Evolutionary conservation across 1,139 yeast genomes (phyloP).

Genomic region (Saccharomycopsis hybrid): DNA sequence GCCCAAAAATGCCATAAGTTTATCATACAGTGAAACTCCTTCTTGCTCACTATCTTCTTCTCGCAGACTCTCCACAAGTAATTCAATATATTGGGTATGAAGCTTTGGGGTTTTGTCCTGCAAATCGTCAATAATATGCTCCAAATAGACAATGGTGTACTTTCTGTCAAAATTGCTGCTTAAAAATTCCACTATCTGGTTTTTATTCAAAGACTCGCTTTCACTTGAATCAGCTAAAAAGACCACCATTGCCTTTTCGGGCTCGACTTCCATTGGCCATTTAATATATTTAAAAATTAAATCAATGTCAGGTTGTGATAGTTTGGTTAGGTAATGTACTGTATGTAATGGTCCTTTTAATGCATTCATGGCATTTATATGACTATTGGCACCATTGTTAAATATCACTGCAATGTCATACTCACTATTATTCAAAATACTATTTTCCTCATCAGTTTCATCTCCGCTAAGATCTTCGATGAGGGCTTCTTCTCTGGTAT

Average conservation of each 20-base stretch:
- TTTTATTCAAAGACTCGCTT: constrained; percentile 52
- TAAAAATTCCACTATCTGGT: constrained; percentile 46
- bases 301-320: constrained; percentile 45
- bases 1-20: constrained; percentile 36
- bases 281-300: constrained; percentile 53
- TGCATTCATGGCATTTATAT: not conserved
- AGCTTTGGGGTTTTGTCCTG: constrained; percentile 39
- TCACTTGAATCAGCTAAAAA: constrained; percentile 65
- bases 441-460: constrained; percentile 44
- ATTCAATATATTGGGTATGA: constrained; percentile 48
- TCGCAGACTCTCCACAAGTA: constrained; percentile 34
- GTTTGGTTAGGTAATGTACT: constrained; percentile 58
- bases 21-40: constrained; percentile 28
- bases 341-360: constrained; percentile 43
- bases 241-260: constrained; percentile 40
- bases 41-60: constrained; percentile 22
- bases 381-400: not conserved
- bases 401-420: not conserved
- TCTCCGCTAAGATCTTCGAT: constrained; percentile 28
- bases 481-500: not conserved
- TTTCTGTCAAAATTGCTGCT: constrained; percentile 27
- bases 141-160: constrained; percentile 52
- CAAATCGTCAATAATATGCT: constrained; percentile 45
- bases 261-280: constrained; percentile 45
- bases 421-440: constrained; percentile 57